Evolutionary conservation across 345 rosid species (phyloP).

Genomic region (Toxicodendron radicans): DNA sequence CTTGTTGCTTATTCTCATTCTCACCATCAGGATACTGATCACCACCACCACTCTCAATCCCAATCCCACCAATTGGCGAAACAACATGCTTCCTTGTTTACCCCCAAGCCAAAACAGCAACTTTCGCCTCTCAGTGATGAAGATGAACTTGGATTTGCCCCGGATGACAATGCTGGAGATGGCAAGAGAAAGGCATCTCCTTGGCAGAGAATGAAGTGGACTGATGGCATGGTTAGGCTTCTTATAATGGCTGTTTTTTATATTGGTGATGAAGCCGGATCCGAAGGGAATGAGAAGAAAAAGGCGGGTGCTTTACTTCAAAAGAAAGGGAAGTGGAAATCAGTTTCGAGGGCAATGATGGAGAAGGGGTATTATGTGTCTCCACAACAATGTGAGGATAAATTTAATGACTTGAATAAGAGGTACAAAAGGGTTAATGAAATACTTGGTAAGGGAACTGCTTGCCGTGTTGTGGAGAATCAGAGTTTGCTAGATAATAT

Average conservation of each 20-base stretch:
- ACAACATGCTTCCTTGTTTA: conserved; percentile 35
- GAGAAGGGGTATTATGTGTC: conserved; percentile 96
- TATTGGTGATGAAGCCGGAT: conserved; percentile 84
- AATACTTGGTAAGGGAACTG: conserved; percentile 84
- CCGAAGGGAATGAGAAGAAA: conserved; percentile 63
- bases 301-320: conserved; percentile 60
- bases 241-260: conserved; percentile 86
- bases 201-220: conserved; percentile 99
- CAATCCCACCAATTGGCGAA: conserved; percentile 49
- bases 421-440: conserved; percentile 97
- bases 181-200: conserved; percentile 62
- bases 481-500: conserved; percentile 73
- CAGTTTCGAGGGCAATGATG: conserved; percentile 93
- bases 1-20: conserved; percentile 35
- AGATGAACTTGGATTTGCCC: conserved; percentile 63
- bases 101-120: conserved; percentile 50
- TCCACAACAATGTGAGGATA: conserved; percentile 98
- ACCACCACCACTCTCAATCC: conserved; percentile 36
- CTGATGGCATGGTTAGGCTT: conserved; percentile 82
- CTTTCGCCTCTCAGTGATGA: conserved; percentile 65
- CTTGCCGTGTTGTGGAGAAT: conserved; percentile 94
- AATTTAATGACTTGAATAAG: conserved; percentile 94
- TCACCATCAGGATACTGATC: conserved; percentile 42
- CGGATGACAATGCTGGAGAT: conserved; percentile 56
- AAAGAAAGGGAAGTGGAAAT: conserved; percentile 99